Percentiles rank a stretch among this genome's conserved stretches.
These are phyloP conservation scores for Leccinum sublutescens DNA, from an alignment of 768 basidiomycete species.

Conservation along the genomic window DNA sequence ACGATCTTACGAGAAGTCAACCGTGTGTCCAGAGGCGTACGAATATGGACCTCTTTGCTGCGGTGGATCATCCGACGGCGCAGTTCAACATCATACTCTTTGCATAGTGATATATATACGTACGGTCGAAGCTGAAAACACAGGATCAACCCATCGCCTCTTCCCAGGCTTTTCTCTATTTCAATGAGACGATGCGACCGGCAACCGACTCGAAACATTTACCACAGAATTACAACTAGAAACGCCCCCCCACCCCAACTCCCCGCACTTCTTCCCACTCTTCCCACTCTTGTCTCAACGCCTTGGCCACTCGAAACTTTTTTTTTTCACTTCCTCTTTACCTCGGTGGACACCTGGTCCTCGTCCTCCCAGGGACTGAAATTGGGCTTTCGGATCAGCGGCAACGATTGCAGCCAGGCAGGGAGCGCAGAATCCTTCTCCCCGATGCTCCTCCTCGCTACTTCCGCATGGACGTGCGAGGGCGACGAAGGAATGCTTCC, in stretches of 20 bases:
- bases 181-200: slow-evolving; percentile 14
- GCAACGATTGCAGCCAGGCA: slow-evolving; percentile 68
- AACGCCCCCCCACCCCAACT: background rate
- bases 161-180: slow-evolving; percentile 13
- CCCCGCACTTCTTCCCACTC: background rate
- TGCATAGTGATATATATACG: slow-evolving; percentile 34
- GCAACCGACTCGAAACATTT: slow-evolving; percentile 14
- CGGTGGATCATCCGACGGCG: background rate
- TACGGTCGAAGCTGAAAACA: slow-evolving; percentile 24
- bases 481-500: slow-evolving; percentile 72
- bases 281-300: background rate
- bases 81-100: slow-evolving; percentile 28
- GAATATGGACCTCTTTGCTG: slow-evolving; percentile 9
- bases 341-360: slow-evolving; percentile 34
- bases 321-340: slow-evolving; percentile 18
- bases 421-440: slow-evolving; percentile 42
- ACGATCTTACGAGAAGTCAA: background rate
- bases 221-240: slow-evolving; percentile 10
- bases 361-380: slow-evolving; percentile 87
- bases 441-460: slow-evolving; percentile 18
- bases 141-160: slow-evolving; percentile 21
- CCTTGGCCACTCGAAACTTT: background rate
- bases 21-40: background rate
- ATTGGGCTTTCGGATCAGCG: slow-evolving; percentile 63
- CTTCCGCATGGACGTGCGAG: slow-evolving; percentile 45